Evolutionary conservation across 495 filamentous ascomycete species (phyloP).

Genomic region (Penicillium manginii): DNA sequence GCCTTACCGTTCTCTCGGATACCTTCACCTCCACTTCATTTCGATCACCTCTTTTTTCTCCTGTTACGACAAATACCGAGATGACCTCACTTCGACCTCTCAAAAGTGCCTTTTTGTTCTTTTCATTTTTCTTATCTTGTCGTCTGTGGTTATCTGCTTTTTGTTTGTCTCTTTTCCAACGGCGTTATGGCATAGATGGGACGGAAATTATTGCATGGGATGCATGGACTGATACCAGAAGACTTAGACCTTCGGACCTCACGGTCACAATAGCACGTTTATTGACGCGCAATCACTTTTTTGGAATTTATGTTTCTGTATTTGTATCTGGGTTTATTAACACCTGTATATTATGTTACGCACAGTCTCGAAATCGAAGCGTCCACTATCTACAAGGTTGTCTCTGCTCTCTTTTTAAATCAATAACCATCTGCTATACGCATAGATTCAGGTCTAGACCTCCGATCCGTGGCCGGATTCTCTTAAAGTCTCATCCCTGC

Average conservation of each 20-base stretch:
- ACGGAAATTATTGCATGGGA: constrained; percentile 40
- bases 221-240: constrained; percentile 53
- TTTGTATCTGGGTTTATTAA: constrained; percentile 15
- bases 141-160: constrained; percentile 24
- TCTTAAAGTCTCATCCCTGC: not conserved
- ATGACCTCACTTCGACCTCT: constrained; percentile 33
- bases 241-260: constrained; percentile 49
- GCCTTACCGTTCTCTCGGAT: constrained; percentile 19
- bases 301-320: constrained; percentile 18
- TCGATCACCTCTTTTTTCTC: constrained; percentile 14
- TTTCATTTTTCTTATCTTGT: constrained; percentile 12
- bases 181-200: constrained; percentile 52
- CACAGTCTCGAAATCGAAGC: not conserved
- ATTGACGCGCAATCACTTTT: constrained; percentile 22
- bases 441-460: not conserved
- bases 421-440: not conserved
- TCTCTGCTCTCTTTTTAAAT: not conserved
- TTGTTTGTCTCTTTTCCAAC: constrained; percentile 24
- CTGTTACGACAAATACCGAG: constrained; percentile 33
- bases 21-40: constrained; percentile 11
- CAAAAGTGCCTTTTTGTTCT: constrained; percentile 37
- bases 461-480: not conserved
- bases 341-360: constrained; percentile 17
- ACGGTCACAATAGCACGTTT: constrained; percentile 40
- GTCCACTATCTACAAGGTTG: not conserved